Conservation (phyloP, 352 stramenopile species). For the Pythium aphanidermatum region DNA sequence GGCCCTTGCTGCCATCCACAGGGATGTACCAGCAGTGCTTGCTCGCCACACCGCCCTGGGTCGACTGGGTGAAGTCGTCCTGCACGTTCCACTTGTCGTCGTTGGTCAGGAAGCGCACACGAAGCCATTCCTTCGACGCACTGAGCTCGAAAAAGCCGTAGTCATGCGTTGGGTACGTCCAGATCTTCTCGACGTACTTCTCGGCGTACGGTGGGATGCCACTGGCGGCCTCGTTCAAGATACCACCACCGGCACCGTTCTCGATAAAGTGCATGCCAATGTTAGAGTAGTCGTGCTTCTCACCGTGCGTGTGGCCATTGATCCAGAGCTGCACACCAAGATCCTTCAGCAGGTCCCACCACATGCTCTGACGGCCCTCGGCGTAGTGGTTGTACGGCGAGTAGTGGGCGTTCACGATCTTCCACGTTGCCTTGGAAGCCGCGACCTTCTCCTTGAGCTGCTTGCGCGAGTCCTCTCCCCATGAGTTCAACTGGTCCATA, state of each 20-base stretch:
- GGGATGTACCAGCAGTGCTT: conserved; percentile 78
- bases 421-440: conserved; percentile 69
- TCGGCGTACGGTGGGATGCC: conserved; percentile 52
- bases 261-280: conserved; percentile 75
- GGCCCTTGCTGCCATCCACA: conserved; percentile 24
- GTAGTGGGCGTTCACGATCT: conserved; percentile 84
- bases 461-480: conserved; percentile 50
- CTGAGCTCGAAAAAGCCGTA: conserved; percentile 69
- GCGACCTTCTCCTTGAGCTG: conserved; percentile 45
- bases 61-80: conserved; percentile 37
- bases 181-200: conserved; percentile 61
- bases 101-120: conserved; percentile 57
- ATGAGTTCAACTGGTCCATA: conserved; percentile 52
- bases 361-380: conserved; percentile 35
- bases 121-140: conserved; percentile 53
- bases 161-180: conserved; percentile 49
- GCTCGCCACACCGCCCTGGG: conserved; percentile 42
- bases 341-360: conserved; percentile 46
- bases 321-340: conserved; percentile 59
- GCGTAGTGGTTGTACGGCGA: conserved; percentile 76
- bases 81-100: conserved; percentile 56
- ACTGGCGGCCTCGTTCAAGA: conserved; percentile 64
- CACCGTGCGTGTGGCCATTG: conserved; percentile 65
- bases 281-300: conserved; percentile 64
- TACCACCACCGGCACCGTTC: conserved; percentile 67